Evolutionary conservation across 192 early-diverging fungal genomes (phyloP).

Genomic region (Coemansia sp.): DNA sequence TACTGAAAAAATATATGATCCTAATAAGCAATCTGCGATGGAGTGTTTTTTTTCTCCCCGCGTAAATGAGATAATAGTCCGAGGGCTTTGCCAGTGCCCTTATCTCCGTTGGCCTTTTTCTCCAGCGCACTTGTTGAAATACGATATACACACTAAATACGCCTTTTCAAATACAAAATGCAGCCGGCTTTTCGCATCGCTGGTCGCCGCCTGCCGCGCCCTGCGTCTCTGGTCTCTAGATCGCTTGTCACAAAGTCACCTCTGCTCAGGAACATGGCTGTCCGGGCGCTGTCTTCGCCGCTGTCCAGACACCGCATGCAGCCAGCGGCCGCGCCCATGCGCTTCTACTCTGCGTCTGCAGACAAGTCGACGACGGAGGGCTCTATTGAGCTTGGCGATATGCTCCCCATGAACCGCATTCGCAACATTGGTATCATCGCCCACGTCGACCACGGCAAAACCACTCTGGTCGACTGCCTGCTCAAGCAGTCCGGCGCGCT

Average conservation of each 20-base stretch:
- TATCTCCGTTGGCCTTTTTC: too few species aligned
- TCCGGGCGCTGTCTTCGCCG: too few species aligned
- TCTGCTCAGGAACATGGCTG: too few species aligned
- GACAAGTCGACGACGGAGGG: too few species aligned
- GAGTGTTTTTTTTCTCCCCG: too few species aligned
- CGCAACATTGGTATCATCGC: constrained; percentile 61
- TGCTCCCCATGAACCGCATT: constrained; percentile 49
- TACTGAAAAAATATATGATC: not conserved
- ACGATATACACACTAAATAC: too few species aligned
- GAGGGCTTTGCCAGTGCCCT: too few species aligned
- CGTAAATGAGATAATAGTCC: too few species aligned
- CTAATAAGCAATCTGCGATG: too few species aligned
- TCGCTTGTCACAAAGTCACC: too few species aligned
- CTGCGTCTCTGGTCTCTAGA: too few species aligned
- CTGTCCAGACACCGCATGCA: not conserved
- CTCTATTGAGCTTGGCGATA: constrained; percentile 32
- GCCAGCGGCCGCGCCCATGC: constrained; percentile 1
- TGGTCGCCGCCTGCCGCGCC: constrained; percentile 14
- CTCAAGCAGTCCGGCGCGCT: constrained; percentile 56
- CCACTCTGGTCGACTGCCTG: constrained; percentile 62
- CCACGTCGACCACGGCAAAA: constrained; percentile 89
- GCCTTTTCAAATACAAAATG: constrained; percentile 6
- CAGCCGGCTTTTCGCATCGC: constrained; percentile 24
- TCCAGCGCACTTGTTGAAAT: too few species aligned
- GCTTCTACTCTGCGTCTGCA: not conserved